Evolutionary conservation across 768 basidiomycete species (phyloP), one percentile per base, ranked within the genome.

Genomic region (Collybia nuda): DNA sequence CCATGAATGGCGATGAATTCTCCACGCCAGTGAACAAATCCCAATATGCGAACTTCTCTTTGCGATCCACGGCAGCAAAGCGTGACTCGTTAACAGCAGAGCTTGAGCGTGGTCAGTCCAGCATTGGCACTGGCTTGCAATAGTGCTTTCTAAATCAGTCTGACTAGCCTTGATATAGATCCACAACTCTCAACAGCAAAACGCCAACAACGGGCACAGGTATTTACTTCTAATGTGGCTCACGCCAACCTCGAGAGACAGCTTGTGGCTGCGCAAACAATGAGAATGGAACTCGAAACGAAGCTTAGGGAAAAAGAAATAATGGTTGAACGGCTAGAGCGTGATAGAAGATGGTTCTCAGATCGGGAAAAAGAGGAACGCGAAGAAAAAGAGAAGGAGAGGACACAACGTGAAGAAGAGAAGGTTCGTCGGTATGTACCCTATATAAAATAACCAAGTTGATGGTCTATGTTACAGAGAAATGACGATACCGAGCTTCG

Each of bases 231-330:
- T 0, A 77, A 80, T 46, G 73, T 88, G 57, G 68, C 81, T 2
- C 80, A 84, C 55, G 77, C 86, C 2, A 71, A 79, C 1, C 71
- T 90, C 15, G 87, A 90, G 58, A 71, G 89, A n/a, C 82, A 85
- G 54, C 75, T 91, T 1, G 67, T 82, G 7, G 70, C 83, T 2
- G 75, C 81, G 0, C 82, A 88, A 52, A 77, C 84, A 0, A 71
- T 79, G 5, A 83, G 82, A 54, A 66, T 79, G 18, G 85, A 89
- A 32, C 68, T 89, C 32, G 87, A 90, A 63, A 75, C 77, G 11
- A 84, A 84, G 62, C 68, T 90, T 3, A 73, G 84, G 26, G 85
- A 90, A 65, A 81, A 79, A 60, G 85, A 88, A 2, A 55, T 74
- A 1, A 62, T 69, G 19, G 76, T 91, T 22, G 86, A 88, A 38